Conservation (phyloP, 2,329 filamentous ascomycete genomes). For the Aspergillus sp. region DNA sequence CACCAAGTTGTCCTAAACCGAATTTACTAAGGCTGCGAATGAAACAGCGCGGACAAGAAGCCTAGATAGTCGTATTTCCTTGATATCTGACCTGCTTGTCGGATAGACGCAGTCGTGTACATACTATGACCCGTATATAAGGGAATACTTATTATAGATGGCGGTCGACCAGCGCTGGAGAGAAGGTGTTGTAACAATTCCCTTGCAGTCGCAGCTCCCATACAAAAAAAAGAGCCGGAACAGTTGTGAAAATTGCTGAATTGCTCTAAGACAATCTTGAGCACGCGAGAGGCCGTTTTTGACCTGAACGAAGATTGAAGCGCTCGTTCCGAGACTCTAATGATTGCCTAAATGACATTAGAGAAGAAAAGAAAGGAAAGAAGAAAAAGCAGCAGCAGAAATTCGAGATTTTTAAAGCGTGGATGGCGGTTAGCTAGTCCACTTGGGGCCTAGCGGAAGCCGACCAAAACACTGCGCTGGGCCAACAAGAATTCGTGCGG, state of each 20-base stretch:
- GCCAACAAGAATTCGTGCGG: constrained; percentile 32
- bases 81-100: background rate
- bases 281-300: constrained; percentile 82
- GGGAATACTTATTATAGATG: background rate
- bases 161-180: background rate
- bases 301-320: constrained; percentile 88
- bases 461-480: constrained; percentile 33
- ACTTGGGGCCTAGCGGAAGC: constrained; percentile 31
- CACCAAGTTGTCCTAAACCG: constrained; percentile 84
- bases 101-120: constrained; percentile 7
- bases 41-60: constrained; percentile 67
- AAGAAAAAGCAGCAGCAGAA: constrained; percentile 38
- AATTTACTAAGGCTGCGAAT: constrained; percentile 80
- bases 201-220: constrained; percentile 58
- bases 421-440: constrained; percentile 37
- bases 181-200: constrained; percentile 48
- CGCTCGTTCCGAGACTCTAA: constrained; percentile 99
- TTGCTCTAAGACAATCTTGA: constrained; percentile 94
- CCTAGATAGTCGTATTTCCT: background rate
- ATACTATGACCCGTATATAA: constrained; percentile 6
- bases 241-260: constrained; percentile 74
- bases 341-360: constrained; percentile 76
- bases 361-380: constrained; percentile 55
- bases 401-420: constrained; percentile 33
- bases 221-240: constrained; percentile 61